A percentile compares a stretch with the other conserved stretches of the same genome.
Evolutionary conservation across 2,329 filamentous ascomycete genomes (phyloP).

Genomic region (Aspergillus quadricinctus): DNA sequence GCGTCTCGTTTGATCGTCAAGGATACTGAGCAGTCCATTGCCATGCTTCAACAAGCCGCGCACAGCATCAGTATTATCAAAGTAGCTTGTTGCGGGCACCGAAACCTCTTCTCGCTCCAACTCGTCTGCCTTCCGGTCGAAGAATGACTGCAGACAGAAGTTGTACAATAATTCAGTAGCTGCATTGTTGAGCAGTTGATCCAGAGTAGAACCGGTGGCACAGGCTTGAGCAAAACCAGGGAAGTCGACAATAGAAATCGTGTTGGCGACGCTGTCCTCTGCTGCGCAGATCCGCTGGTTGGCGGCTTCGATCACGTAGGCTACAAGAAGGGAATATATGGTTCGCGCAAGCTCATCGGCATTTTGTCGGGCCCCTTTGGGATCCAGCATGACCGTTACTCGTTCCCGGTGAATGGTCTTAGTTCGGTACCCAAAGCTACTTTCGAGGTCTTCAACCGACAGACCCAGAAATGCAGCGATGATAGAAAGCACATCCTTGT

Average conservation of each 20-base stretch:
- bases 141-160: slow-evolving; percentile 90
- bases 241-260: slow-evolving; percentile 92
- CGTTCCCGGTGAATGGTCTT: slow-evolving; percentile 94
- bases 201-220: slow-evolving; percentile 77
- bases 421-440: slow-evolving; percentile 88
- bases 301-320: slow-evolving; percentile 87
- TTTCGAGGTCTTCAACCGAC: slow-evolving; percentile 73
- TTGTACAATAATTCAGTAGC: slow-evolving; percentile 91
- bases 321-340: slow-evolving; percentile 87
- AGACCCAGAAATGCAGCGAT: slow-evolving; percentile 95
- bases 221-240: slow-evolving; percentile 85
- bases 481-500: slow-evolving; percentile 81
- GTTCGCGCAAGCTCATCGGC: slow-evolving; percentile 92
- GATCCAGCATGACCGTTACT: slow-evolving; percentile 97
- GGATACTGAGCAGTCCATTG: slow-evolving; percentile 87
- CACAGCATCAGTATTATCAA: slow-evolving; percentile 94
- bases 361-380: slow-evolving; percentile 80
- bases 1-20: slow-evolving; percentile 91
- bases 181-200: slow-evolving; percentile 92
- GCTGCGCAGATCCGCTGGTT: slow-evolving; percentile 84
- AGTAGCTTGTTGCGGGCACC: slow-evolving; percentile 90
- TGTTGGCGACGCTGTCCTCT: slow-evolving; percentile 88
- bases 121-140: slow-evolving; percentile 88
- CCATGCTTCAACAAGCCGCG: slow-evolving; percentile 86
- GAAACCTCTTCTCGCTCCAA: slow-evolving; percentile 90